phyloP scores from a whole-genome alignment of 345 rosid species.

The Syzygium oleosum region DNA sequence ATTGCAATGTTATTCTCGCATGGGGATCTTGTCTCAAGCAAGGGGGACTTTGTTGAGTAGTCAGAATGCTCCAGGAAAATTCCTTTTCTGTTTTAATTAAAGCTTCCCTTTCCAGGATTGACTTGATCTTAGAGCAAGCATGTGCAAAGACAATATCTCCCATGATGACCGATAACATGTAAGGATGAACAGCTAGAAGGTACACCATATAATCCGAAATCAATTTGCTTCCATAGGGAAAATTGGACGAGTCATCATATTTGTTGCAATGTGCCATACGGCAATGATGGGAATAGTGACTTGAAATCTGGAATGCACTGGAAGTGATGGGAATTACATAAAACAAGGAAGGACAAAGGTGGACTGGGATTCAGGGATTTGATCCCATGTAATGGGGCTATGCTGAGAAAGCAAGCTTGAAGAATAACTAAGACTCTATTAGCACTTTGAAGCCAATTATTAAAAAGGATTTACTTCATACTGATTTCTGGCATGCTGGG shows the following conservation, averaged over 20 bases:
- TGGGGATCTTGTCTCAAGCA: neutral
- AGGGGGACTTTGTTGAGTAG: neutral
- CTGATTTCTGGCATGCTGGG: no score
- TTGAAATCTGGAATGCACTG: no score
- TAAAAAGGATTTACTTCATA: no score
- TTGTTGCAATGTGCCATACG: neutral
- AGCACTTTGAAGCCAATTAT: no score
- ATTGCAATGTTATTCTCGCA: neutral
- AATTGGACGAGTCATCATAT: accelerated
- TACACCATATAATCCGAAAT: neutral
- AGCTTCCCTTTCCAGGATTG: neutral
- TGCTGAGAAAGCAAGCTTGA: no score
- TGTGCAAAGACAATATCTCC: neutral
- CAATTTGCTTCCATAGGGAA: neutral
- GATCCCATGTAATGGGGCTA: no score
- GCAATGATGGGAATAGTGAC: neutral
- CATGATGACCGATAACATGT: neutral
- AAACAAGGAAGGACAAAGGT: no score
- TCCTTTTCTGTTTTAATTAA: neutral
- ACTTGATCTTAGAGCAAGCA: neutral
- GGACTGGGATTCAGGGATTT: no score
- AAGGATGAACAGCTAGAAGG: neutral
- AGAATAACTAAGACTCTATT: no score
- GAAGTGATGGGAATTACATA: no score
- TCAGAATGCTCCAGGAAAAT: neutral